phyloP scores from a whole-genome alignment of 495 filamentous ascomycete genomes.

The Penicillium flavigenum region DNA sequence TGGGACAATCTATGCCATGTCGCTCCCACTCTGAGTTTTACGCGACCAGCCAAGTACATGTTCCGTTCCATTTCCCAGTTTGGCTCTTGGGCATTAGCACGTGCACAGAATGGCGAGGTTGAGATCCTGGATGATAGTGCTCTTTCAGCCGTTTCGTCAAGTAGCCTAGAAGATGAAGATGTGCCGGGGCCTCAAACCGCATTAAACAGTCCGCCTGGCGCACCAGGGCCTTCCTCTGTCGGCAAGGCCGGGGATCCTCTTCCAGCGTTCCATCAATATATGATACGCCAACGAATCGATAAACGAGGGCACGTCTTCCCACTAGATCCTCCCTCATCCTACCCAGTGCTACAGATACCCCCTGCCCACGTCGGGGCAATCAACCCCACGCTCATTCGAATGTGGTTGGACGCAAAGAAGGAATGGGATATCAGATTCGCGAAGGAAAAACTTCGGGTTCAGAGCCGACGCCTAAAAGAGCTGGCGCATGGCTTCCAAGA shows the following conservation, averaged over 20 bases:
- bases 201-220: conserved; percentile 23
- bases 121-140: conserved; percentile 78
- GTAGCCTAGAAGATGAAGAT: conserved; percentile 42
- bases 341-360: conserved; percentile 61
- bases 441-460: conserved; percentile 63
- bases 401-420: conserved; percentile 73
- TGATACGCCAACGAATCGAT: conserved; percentile 86
- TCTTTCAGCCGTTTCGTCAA: conserved; percentile 70
- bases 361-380: conserved; percentile 69
- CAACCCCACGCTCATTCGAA: conserved; percentile 74
- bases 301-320: conserved; percentile 69
- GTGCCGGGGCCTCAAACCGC: conserved; percentile 19
- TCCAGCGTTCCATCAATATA: conserved; percentile 73
- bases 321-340: conserved; percentile 58
- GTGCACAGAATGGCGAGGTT: conserved; percentile 74
- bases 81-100: conserved; percentile 82
- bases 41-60: conserved; percentile 92
- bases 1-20: conserved; percentile 96
- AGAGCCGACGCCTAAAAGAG: conserved; percentile 67
- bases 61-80: conserved; percentile 88
- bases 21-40: conserved; percentile 85
- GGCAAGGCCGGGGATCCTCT: conserved; percentile 82
- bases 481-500: conserved; percentile 65
- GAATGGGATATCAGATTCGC: conserved; percentile 71
- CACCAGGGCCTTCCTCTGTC: conserved; percentile 44